Evolutionary conservation across 768 basidiomycete species (phyloP), one percentile per base, ranked within the genome.

Genomic region (Termitomyces sp.): DNA sequence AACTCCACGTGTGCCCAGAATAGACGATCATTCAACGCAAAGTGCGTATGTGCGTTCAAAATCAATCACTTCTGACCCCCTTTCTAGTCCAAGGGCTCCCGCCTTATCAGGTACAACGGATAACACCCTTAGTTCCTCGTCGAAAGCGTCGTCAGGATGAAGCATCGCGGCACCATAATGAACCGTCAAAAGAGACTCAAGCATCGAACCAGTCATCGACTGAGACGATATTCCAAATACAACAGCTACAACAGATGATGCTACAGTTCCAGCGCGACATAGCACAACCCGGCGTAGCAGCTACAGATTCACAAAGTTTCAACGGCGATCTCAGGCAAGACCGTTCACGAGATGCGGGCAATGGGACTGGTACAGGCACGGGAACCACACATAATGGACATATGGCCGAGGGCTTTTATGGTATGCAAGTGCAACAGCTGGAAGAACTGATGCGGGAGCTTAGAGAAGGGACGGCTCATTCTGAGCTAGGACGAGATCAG

Each of bases 401-500:
- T 4, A 1, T 51, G 35, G 35, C 45, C 1, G 59, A 60, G 8
- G 59, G 59, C 0, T 40, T 24, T 33, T 60, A 48, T 32, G 59
- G 59, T 16, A 60, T 60, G 59, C 15, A 45, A 11, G 35, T 48
- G 20, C 59, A 55, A 45, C 53, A 60, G 38, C 20, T 60, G 11
- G 53, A 60, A 54, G 59, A 39, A 18, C 35, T 60, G 18, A 55
- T 60, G 24, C 53, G 36, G 20, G 59, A 60, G n/a, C 53, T 60
- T 12, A 55, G 36, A 60, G 59, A 20, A 18, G 53, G 45, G 7
- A 49, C 59, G 12, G n/a, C 36, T 42, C 35, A 35, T 39, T 42
- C 11, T 7, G 44, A 54, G 1, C 44, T 40, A 3, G 52, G 59
- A 22, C 46, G 39, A 7, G 59, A 60, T 40, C 39, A 45, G 44